Conservation (phyloP, 208 protist species). For the Crithidia bombi region DNA sequence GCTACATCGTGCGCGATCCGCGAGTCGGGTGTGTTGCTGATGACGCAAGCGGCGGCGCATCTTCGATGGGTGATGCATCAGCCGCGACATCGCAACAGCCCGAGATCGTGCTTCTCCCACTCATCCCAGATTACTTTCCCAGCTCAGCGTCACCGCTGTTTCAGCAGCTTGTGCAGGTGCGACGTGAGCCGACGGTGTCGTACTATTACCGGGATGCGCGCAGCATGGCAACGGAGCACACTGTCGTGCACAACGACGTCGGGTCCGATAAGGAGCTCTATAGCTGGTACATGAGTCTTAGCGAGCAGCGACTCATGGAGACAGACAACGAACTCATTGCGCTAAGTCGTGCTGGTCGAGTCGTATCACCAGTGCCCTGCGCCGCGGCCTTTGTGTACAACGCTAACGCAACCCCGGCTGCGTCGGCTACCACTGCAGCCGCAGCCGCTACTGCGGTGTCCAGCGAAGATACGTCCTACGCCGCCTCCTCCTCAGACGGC, state of each 20-base stretch:
- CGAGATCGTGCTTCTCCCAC: slow-evolving; percentile 61
- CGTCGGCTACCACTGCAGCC: neutral
- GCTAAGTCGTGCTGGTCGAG: slow-evolving; percentile 47
- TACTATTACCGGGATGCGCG: slow-evolving; percentile 56
- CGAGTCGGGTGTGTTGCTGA: neutral
- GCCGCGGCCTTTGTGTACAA: slow-evolving; percentile 67
- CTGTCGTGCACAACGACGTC: slow-evolving; percentile 25
- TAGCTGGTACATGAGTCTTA: slow-evolving; percentile 66
- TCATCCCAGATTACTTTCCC: slow-evolving; percentile 72
- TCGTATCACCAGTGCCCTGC: slow-evolving; percentile 65
- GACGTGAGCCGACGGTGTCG: slow-evolving; percentile 39
- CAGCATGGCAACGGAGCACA: slow-evolving; percentile 31
- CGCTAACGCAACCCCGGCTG: neutral
- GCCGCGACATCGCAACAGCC: slow-evolving; percentile 16
- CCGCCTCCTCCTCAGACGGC: neutral
- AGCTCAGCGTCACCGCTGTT: slow-evolving; percentile 48
- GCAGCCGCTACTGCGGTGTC: neutral
- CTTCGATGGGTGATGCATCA: neutral
- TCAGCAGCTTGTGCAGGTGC: slow-evolving; percentile 53
- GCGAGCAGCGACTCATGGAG: slow-evolving; percentile 61
- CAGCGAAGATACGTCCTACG: neutral
- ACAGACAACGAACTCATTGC: slow-evolving; percentile 65
- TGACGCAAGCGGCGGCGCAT: too few relatives aligned
- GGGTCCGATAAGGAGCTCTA: slow-evolving; percentile 54
- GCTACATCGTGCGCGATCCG: slow-evolving; percentile 48